Conservation (phyloP, 495 filamentous ascomycete genomes). For the Podospora didyma region DNA sequence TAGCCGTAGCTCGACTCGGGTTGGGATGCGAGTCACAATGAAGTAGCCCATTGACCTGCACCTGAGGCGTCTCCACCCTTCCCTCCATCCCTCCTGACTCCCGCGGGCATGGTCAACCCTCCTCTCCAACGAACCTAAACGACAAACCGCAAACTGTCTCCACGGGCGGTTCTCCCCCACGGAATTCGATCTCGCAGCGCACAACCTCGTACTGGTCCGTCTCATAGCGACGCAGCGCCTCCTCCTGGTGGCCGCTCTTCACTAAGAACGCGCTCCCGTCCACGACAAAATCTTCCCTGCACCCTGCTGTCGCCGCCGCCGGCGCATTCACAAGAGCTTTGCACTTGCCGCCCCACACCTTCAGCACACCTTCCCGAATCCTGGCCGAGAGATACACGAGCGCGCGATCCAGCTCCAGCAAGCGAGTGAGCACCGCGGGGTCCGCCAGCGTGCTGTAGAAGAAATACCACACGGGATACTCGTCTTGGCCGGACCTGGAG, state of each 20-base stretch:
- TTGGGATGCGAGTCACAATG: no score
- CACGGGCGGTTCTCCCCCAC: not conserved
- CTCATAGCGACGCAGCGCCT: conserved; percentile 34
- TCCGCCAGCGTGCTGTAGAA: conserved; percentile 37
- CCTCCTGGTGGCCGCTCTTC: conserved; percentile 29
- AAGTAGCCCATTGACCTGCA: no score
- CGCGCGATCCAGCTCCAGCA: conserved; percentile 13
- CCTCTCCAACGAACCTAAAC: conserved; percentile 11
- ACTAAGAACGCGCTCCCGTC: conserved; percentile 37
- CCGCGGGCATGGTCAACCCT: no score
- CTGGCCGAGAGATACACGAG: conserved; percentile 14
- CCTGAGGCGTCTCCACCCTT: no score
- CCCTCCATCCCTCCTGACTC: no score
- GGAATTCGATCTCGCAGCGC: conserved; percentile 30
- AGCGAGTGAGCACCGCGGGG: conserved; percentile 17
- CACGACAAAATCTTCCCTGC: conserved; percentile 5
- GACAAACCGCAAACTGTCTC: conserved; percentile 7
- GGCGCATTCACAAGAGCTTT: conserved; percentile 34
- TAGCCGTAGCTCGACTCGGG: no score
- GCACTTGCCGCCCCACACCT: conserved; percentile 37
- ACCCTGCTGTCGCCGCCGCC: not conserved
- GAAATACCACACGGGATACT: conserved; percentile 45
- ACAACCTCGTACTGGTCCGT: conserved; percentile 42
- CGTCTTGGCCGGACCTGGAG: conserved; percentile 21
- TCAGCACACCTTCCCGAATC: conserved; percentile 27